Evolutionary conservation across 2,329 filamentous ascomycete genomes (phyloP).

Genomic region (Exophiala alcalophila): DNA sequence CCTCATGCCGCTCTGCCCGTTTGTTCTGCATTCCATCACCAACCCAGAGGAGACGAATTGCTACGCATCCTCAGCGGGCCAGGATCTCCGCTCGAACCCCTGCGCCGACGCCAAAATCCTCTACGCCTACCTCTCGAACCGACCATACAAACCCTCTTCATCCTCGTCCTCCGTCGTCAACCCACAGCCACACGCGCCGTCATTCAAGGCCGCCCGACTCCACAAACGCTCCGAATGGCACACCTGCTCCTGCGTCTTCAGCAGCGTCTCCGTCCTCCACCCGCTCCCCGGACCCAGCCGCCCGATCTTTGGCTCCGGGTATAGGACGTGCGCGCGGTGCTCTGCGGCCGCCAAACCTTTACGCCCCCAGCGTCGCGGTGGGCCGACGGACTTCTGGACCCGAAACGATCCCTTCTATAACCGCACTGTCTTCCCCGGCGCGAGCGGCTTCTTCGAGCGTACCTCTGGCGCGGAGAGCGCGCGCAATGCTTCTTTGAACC

Average conservation of each 20-base stretch:
- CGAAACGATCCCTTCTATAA: constrained; percentile 12
- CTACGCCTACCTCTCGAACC: constrained; percentile 16
- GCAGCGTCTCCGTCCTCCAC: constrained; percentile 13
- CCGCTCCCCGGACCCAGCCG: constrained; percentile 13
- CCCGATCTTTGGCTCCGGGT: constrained; percentile 9
- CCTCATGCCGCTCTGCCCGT: constrained; percentile 16
- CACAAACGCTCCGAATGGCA: constrained; percentile 22
- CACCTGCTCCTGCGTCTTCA: constrained; percentile 21
- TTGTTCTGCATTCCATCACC: constrained; percentile 18
- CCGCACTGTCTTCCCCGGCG: constrained; percentile 12
- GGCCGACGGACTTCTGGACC: constrained; percentile 3
- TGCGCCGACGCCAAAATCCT: constrained; percentile 18
- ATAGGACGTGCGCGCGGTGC: constrained; percentile 10
- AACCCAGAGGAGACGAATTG: too few species aligned
- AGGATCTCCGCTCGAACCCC: not conserved
- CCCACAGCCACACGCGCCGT: constrained; percentile 6
- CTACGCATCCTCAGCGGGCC: not conserved
- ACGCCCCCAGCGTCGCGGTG: constrained; percentile 12
- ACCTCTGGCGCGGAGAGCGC: too few species aligned
- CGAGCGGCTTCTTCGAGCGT: constrained; percentile 11
- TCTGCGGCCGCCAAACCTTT: constrained; percentile 15
- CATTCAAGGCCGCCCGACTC: constrained; percentile 10
- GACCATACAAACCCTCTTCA: constrained; percentile 10
- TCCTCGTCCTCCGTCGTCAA: not conserved
- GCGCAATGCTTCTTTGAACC: too few species aligned